phyloP scores from a whole-genome alignment of 257 asterid genomes.

The Solanum lycopersicoides region DNA sequence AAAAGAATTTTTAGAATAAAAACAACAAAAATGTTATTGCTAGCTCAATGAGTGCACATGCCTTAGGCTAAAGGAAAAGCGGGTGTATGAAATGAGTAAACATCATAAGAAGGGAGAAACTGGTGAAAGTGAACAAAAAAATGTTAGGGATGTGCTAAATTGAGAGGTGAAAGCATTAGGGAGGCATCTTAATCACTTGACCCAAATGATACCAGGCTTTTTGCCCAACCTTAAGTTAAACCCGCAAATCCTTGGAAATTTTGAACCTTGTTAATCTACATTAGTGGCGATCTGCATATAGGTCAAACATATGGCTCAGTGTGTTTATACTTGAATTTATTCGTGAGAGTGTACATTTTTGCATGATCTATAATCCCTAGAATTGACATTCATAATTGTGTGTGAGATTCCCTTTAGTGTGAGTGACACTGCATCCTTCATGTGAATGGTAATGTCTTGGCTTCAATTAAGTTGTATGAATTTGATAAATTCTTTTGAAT shows the following conservation, averaged over 20 bases:
- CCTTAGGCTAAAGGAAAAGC: too few species aligned
- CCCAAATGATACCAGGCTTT: background rate
- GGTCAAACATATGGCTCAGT: background rate
- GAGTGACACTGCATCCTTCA: background rate
- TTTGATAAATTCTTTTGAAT: too few species aligned
- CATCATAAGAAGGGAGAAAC: too few species aligned
- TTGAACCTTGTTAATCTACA: background rate
- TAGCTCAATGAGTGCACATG: too few species aligned
- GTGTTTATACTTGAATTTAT: background rate
- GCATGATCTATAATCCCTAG: background rate
- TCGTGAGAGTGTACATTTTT: background rate
- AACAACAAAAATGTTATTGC: too few species aligned
- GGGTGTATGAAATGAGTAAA: too few species aligned
- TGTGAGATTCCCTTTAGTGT: background rate
- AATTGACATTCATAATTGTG: background rate
- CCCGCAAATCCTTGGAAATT: background rate
- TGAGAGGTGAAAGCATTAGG: background rate
- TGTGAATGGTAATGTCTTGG: background rate
- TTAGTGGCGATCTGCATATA: background rate
- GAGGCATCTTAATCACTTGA: too few species aligned
- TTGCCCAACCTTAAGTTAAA: background rate
- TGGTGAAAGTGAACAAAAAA: background rate
- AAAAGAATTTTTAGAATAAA: too few species aligned
- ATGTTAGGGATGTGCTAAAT: background rate
- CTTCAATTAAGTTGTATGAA: background rate